These are phyloP conservation scores for Geotrichum ghanense DNA, from an alignment of 805 yeast species.

Conservation along the genomic window DNA sequence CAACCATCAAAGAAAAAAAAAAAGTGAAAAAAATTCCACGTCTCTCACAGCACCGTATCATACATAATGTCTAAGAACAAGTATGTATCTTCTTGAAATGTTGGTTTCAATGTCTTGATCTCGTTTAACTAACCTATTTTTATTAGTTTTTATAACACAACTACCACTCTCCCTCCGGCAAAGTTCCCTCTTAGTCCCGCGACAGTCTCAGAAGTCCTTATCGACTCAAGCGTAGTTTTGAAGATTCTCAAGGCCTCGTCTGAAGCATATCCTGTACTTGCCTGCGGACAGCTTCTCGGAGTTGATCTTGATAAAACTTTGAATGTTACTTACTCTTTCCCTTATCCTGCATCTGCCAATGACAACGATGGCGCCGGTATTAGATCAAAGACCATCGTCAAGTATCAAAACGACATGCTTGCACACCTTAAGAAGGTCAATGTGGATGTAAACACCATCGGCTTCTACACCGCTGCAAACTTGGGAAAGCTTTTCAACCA, in stretches of 20 bases:
- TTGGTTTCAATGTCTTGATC: neutral
- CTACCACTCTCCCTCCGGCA: neutral
- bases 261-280: slow-evolving; percentile 48
- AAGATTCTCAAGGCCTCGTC: slow-evolving; percentile 59
- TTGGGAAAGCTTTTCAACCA: slow-evolving; percentile 62
- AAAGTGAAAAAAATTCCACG: neutral
- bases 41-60: neutral
- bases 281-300: slow-evolving; percentile 68
- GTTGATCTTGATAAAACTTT: slow-evolving; percentile 42
- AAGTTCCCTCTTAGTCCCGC: slow-evolving; percentile 9
- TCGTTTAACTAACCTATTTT: no score
- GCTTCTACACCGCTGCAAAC: slow-evolving; percentile 68
- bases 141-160: neutral
- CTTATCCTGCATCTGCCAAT: slow-evolving; percentile 42
- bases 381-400: slow-evolving; percentile 47
- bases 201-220: slow-evolving; percentile 11
- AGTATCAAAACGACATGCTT: slow-evolving; percentile 58
- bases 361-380: slow-evolving; percentile 57
- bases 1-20: neutral
- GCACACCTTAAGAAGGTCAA: slow-evolving; percentile 50
- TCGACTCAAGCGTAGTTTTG: slow-evolving; percentile 28
- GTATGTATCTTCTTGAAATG: neutral
- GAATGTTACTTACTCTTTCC: slow-evolving; percentile 47
- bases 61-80: neutral
- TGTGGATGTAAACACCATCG: slow-evolving; percentile 58